These are phyloP conservation scores for Chrysosporium queenslandicum DNA, from an alignment of 2,329 filamentous ascomycete genomes.

Conservation along the genomic window DNA sequence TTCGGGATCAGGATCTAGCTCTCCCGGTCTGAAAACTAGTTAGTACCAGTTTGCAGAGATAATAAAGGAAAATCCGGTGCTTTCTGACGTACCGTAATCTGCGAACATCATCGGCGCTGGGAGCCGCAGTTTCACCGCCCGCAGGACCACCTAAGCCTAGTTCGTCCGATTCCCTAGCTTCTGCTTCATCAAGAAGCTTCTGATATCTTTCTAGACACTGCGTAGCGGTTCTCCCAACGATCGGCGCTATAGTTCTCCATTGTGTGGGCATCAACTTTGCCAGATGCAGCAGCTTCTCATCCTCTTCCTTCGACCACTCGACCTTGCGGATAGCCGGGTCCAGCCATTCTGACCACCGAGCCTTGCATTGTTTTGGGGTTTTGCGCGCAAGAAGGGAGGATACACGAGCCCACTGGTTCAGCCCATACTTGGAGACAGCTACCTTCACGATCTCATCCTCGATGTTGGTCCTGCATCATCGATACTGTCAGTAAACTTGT, in stretches of 20 bases:
- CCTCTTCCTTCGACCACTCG: constrained; percentile 97
- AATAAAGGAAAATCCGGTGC: constrained; percentile 10
- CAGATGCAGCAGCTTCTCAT: constrained; percentile 91
- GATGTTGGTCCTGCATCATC: constrained; percentile 48
- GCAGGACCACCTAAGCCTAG: constrained; percentile 75
- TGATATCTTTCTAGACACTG: constrained; percentile 97
- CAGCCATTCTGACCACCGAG: constrained; percentile 95
- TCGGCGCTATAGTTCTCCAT: constrained; percentile 96
- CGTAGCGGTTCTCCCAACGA: constrained; percentile 90
- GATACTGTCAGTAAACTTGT: constrained; percentile 6
- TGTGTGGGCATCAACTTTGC: constrained; percentile 98
- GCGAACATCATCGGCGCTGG: constrained; percentile 84
- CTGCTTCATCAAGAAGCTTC: constrained; percentile 89
- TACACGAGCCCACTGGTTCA: constrained; percentile 97
- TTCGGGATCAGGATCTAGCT: constrained; percentile 94
- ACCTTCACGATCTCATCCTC: constrained; percentile 97
- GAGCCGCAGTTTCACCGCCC: constrained; percentile 75
- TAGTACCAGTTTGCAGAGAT: neutral
- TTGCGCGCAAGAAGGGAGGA: constrained; percentile 94
- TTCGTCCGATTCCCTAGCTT: constrained; percentile 71
- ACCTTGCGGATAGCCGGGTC: constrained; percentile 97
- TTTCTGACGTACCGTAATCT: constrained; percentile 49
- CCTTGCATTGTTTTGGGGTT: constrained; percentile 98
- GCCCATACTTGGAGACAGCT: constrained; percentile 83
- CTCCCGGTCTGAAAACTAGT: constrained; percentile 54